These are phyloP conservation scores for Prunus mongolica DNA, from an alignment of 306 rosid genomes.

Conservation along the genomic window DNA sequence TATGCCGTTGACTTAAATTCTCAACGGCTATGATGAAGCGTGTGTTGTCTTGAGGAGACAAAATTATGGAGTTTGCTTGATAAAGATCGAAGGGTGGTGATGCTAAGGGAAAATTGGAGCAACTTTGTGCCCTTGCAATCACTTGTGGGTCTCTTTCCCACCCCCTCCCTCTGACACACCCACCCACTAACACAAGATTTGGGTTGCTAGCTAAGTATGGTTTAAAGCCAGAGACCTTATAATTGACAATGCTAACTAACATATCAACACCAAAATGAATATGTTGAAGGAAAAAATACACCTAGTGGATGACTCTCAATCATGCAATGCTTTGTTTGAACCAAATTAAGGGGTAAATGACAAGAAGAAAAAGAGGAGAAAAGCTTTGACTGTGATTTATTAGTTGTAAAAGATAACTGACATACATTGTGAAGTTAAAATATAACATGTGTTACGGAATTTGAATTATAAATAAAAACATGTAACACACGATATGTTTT, in stretches of 20 bases:
- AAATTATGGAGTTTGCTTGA: conserved; percentile 32
- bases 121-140: conserved; percentile 34
- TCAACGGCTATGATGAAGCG: conserved; percentile 59
- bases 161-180: conserved; percentile 29
- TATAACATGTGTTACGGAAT: background rate
- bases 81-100: conserved; percentile 25
- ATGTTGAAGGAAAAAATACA: conserved; percentile 14
- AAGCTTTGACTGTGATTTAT: no score
- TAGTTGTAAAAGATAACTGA: no score
- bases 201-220: conserved; percentile 20
- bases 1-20: conserved; percentile 47
- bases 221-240: conserved; percentile 32
- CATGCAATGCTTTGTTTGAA: conserved; percentile 6
- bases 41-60: conserved; percentile 51
- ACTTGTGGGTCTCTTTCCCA: conserved; percentile 28
- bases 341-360: background rate
- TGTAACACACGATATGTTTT: no score
- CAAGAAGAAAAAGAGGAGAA: background rate
- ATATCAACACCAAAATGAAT: conserved; percentile 38
- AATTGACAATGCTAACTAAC: conserved; percentile 37
- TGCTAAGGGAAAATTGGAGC: conserved; percentile 2
- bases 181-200: conserved; percentile 26
- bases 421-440: background rate
- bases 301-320: conserved; percentile 4
- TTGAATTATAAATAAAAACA: background rate